phyloP scores from a whole-genome alignment of 148 eudicot species.

The Beta vulgaris region DNA sequence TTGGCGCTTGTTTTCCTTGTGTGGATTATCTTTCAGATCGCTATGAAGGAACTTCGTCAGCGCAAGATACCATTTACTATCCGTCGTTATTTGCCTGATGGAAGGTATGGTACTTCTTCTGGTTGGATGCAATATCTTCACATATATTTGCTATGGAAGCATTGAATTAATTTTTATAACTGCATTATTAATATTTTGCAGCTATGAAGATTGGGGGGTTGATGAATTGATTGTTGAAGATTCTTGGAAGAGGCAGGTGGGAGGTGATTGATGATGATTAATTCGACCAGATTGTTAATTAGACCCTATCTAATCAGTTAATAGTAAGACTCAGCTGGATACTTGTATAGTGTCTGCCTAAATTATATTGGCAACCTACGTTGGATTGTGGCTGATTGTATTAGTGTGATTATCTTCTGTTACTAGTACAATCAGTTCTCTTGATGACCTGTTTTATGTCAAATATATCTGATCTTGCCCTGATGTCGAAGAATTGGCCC shows the following conservation, averaged over 20 bases:
- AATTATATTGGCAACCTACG: no score
- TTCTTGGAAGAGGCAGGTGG: conserved; percentile 99
- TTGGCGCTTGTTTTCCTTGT: background rate
- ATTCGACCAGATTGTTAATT: no score
- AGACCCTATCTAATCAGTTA: background rate
- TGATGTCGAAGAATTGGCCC: no score
- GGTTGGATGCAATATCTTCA: background rate
- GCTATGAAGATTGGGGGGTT: conserved; percentile 99
- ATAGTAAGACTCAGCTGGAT: background rate
- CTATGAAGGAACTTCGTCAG: conserved; percentile 95
- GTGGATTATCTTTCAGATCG: conserved; percentile 49
- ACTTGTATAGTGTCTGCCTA: no score
- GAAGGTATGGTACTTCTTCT: conserved; percentile 48
- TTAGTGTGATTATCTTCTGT: no score
- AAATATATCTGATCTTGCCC: no score
- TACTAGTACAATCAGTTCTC: no score
- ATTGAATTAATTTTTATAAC: background rate
- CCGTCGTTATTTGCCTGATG: conserved; percentile 96
- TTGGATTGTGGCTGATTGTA: no score
- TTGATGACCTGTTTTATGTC: no score
- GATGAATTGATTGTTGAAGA: conserved; percentile 96
- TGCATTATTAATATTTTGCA: conserved; percentile 23
- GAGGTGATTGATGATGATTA: conserved; percentile 68
- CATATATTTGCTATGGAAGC: conserved; percentile 7
- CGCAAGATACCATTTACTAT: conserved; percentile 96